Evolutionary conservation across 2,329 filamentous ascomycete species (phyloP), one percentile per base, ranked within the genome.

Genomic region (Chaetomium olivaceum): DNA sequence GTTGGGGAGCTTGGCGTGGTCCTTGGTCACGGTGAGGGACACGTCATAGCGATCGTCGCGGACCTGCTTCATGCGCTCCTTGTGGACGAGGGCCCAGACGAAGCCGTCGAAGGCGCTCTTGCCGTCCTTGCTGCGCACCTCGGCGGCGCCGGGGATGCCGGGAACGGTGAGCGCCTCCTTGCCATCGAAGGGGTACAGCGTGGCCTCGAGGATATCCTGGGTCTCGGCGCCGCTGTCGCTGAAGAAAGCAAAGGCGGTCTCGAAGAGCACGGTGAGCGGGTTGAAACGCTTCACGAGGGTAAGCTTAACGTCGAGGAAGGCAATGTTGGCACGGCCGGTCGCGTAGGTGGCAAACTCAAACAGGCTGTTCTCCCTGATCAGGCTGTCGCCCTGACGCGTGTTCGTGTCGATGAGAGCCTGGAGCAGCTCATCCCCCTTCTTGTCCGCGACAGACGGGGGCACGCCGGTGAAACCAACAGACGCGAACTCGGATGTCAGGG

Each of bases 11-110:
- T 96, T 97, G 63, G 90, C 76, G 79, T 93, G 87, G 74, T 99
- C 95, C 84, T 96, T 97, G 76, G 94, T 97, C 70, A 89, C 88
- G 51, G 95, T 97, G 71, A 99, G 86, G 61, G 92, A 96, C 62
- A 97, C 82, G 77, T 99, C 95, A 80, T 97, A 99, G 73, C 95
- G 91, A 69, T 97, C 92, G 57, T 97, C 91, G 68, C 95, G 90
- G 73, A 97, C 85, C 73, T 87, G 83, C 82, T 91, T 92, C 94
- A 99, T 98, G 76, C 85, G 81, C 73, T 93, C 89, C 87, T 99
- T 99, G 85, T 98, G 92, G 68, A 98, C 93, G 71, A 99, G 79
- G 58, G 93, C 94, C 86, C 91, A 98, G 70, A 99, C 94, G 74
- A 98, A 99, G 54, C 89, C 89, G 76, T 98, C 95, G 74, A 90